A percentile compares a stretch with the other conserved stretches of the same genome.
Conservation (phyloP, 1,139 yeast genomes). For the Hyphopichia burtonii region DNA sequence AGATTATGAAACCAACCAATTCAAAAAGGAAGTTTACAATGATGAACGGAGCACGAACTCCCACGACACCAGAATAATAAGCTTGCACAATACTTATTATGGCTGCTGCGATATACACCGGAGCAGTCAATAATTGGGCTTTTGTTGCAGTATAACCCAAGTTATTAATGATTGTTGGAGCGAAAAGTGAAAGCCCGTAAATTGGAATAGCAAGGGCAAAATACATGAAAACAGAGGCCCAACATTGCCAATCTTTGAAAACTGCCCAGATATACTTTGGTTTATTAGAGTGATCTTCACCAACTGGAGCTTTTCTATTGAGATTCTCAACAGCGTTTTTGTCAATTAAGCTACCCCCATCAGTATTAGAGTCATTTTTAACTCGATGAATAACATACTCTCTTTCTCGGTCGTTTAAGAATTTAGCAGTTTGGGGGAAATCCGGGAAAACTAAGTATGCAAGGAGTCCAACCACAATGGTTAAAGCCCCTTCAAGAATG, state of each 20-base stretch:
- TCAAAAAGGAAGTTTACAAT: slow-evolving; percentile 20
- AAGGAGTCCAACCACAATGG: neutral
- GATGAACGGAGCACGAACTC: slow-evolving; percentile 31
- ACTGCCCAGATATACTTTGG: slow-evolving; percentile 20
- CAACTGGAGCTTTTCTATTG: slow-evolving; percentile 2
- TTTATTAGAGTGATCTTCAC: slow-evolving; percentile 12
- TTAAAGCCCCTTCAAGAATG: slow-evolving; percentile 34
- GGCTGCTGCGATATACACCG: slow-evolving; percentile 33
- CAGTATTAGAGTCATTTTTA: slow-evolving; percentile 8
- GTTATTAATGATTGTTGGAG: slow-evolving; percentile 26
- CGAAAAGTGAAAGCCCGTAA: slow-evolving; percentile 25
- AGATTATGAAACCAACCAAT: slow-evolving; percentile 30
- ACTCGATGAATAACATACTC: slow-evolving; percentile 10
- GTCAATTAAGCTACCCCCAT: slow-evolving; percentile 1
- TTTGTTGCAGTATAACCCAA: slow-evolving; percentile 21
- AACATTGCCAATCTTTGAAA: slow-evolving; percentile 25
- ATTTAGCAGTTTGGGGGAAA: slow-evolving; percentile 17
- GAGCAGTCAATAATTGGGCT: slow-evolving; percentile 32
- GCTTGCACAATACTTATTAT: slow-evolving; percentile 25
- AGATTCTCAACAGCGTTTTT: neutral
- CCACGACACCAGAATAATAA: slow-evolving; percentile 23
- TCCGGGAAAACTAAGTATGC: slow-evolving; percentile 14
- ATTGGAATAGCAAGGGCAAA: slow-evolving; percentile 11
- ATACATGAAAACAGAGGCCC: slow-evolving; percentile 14
- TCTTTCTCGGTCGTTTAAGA: slow-evolving; percentile 7